phyloP scores from a whole-genome alignment of 2,329 filamentous ascomycete species.

The Albifimbria verrucaria region DNA sequence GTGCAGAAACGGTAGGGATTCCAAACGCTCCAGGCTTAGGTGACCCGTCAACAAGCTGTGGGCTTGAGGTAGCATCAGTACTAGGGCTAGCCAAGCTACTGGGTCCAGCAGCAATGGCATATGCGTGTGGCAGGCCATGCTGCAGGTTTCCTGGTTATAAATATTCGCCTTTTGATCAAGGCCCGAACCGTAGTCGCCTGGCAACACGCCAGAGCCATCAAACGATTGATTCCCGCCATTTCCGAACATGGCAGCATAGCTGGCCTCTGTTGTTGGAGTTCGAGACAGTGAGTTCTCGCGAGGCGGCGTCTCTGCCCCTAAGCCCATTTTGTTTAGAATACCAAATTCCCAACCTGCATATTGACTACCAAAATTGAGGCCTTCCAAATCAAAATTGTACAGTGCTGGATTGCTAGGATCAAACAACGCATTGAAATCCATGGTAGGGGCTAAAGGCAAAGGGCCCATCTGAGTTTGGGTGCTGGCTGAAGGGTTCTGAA shows the following conservation, averaged over 20 bases:
- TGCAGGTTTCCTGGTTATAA: slow-evolving; percentile 56
- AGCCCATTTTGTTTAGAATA: slow-evolving; percentile 91
- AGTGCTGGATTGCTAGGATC: slow-evolving; percentile 88
- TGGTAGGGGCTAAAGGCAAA: slow-evolving; percentile 46
- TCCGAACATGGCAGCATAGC: slow-evolving; percentile 45
- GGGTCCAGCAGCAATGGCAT: slow-evolving; percentile 62
- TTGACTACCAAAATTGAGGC: slow-evolving; percentile 84
- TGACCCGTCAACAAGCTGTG: slow-evolving; percentile 57
- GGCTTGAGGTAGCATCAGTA: slow-evolving; percentile 60
- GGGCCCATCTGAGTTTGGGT: slow-evolving; percentile 44
- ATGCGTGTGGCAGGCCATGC: slow-evolving; percentile 62
- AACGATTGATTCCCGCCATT: slow-evolving; percentile 50
- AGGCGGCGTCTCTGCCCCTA: slow-evolving; percentile 69
- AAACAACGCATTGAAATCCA: slow-evolving; percentile 65
- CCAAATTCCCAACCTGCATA: slow-evolving; percentile 95
- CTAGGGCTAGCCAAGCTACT: slow-evolving; percentile 61
- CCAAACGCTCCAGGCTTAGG: slow-evolving; percentile 28
- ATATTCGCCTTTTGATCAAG: slow-evolving; percentile 47
- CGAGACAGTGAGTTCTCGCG: slow-evolving; percentile 56
- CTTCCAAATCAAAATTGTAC: slow-evolving; percentile 94
- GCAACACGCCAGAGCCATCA: slow-evolving; percentile 41
- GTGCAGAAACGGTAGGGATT: slow-evolving; percentile 18
- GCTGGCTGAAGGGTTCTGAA: slow-evolving; percentile 53
- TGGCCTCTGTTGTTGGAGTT: slow-evolving; percentile 32
- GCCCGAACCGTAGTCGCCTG: slow-evolving; percentile 48